A percentile compares a stretch with the other conserved stretches of the same genome.
Conservation (phyloP, 768 basidiomycete species). For the Suillus lakei region DNA sequence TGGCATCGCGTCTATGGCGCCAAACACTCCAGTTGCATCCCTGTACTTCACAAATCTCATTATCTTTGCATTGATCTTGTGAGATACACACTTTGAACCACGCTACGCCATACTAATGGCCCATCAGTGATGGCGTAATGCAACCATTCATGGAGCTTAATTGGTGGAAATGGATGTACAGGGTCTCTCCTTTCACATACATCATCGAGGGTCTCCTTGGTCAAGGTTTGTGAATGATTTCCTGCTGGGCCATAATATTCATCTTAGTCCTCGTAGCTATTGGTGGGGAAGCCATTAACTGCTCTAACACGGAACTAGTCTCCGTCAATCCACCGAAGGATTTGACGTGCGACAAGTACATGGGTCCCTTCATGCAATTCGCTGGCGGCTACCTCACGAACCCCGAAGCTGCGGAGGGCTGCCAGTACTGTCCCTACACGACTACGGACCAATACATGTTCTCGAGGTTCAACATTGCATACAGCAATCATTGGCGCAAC, state of each 20-base stretch:
- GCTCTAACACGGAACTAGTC: conserved; percentile 71
- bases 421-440: conserved; percentile 75
- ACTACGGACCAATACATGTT: conserved; percentile 57
- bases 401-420: conserved; percentile 57
- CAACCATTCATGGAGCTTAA: conserved; percentile 65
- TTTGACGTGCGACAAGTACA: conserved; percentile 77
- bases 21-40: conserved; percentile 62
- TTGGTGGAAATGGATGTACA: conserved; percentile 78
- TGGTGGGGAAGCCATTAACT: conserved; percentile 66
- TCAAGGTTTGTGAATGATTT: conserved; percentile 43
- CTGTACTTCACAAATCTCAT: conserved; percentile 64
- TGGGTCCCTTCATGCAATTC: conserved; percentile 59
- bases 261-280: conserved; percentile 16
- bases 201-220: conserved; percentile 52
- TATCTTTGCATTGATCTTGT: conserved; percentile 65
- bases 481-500: conserved; percentile 52
- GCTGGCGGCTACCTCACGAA: conserved; percentile 82
- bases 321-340: conserved; percentile 74
- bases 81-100: background rate
- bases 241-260: background rate
- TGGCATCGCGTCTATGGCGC: conserved; percentile 62
- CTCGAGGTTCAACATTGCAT: conserved; percentile 60
- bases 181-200: conserved; percentile 57
- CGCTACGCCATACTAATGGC: background rate
- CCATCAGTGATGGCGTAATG: conserved; percentile 58